Evolutionary conservation across 306 rosid genomes (phyloP).

Genomic region (Heteromeles arbutifolia): DNA sequence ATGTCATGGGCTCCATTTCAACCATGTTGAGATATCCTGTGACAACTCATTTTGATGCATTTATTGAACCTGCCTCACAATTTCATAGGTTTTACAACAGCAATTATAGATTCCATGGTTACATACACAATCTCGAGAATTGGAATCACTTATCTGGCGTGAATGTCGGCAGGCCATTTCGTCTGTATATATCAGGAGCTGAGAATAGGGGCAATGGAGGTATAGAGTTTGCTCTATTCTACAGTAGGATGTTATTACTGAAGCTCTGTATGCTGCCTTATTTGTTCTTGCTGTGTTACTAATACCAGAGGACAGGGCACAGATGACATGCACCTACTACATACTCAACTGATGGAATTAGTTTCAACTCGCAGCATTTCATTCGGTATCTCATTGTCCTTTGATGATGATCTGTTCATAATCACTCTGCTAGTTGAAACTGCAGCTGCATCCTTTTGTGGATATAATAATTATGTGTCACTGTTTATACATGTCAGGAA

Average conservation of each 20-base stretch:
- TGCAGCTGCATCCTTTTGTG: background rate
- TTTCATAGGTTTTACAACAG: background rate
- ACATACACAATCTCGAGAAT: constrained; percentile 14
- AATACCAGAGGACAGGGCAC: background rate
- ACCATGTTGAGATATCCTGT: constrained; percentile 24
- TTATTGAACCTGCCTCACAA: constrained; percentile 16
- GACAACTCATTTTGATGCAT: constrained; percentile 14
- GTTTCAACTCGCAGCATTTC: background rate
- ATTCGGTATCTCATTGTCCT: background rate
- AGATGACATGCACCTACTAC: background rate
- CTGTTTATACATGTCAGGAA: background rate
- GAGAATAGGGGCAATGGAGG: constrained; percentile 24
- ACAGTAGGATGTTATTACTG: background rate
- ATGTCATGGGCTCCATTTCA: constrained; percentile 18
- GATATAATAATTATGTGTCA: background rate
- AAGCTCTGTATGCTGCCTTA: background rate
- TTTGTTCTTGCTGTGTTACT: background rate
- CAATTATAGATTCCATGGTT: constrained; percentile 10
- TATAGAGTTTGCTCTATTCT: background rate
- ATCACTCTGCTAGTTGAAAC: background rate
- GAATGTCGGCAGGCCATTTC: constrained; percentile 18
- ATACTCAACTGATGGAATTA: background rate
- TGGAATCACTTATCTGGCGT: constrained; percentile 13
- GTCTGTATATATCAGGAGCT: constrained; percentile 11
- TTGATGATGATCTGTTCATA: background rate